phyloP scores from a whole-genome alignment of 441 rosid species.

The Omphalea diandra region DNA sequence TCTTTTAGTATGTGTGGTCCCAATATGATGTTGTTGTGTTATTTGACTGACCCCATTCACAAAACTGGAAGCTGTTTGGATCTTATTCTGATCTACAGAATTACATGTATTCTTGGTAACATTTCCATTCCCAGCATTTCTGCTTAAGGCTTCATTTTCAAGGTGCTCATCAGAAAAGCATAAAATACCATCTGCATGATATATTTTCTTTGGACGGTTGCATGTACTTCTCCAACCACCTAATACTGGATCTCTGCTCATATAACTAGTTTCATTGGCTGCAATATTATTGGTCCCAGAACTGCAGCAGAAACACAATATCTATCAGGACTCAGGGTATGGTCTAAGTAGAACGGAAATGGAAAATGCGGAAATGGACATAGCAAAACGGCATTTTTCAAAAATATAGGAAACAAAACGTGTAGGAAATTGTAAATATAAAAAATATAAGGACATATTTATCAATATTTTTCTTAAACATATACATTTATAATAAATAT shows the following conservation, averaged over 20 bases:
- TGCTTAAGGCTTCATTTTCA: slow-evolving; percentile 27
- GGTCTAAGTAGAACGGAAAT: too few relatives aligned
- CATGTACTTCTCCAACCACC: slow-evolving; percentile 66
- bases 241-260: slow-evolving; percentile 27
- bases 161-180: slow-evolving; percentile 25
- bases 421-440: too few relatives aligned
- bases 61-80: slow-evolving; percentile 27
- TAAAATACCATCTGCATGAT: slow-evolving; percentile 28
- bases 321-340: not conserved
- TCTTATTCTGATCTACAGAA: slow-evolving; percentile 17
- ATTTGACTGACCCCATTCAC: slow-evolving; percentile 23
- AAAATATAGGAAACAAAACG: too few relatives aligned
- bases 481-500: too few relatives aligned
- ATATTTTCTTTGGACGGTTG: slow-evolving; percentile 27
- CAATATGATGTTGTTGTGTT: slow-evolving; percentile 24
- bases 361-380: too few relatives aligned
- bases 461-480: too few relatives aligned
- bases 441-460: too few relatives aligned
- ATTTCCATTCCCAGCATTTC: slow-evolving; percentile 32
- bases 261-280: slow-evolving; percentile 30
- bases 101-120: slow-evolving; percentile 17
- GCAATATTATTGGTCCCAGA: slow-evolving; percentile 23
- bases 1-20: slow-evolving; percentile 38
- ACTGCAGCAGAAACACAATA: slow-evolving; percentile 31
- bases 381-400: too few relatives aligned